Percentiles rank a stretch among this genome's conserved stretches.
phyloP scores from a whole-genome alignment of 108 stramenopile species.

The Ochromonas danica region DNA sequence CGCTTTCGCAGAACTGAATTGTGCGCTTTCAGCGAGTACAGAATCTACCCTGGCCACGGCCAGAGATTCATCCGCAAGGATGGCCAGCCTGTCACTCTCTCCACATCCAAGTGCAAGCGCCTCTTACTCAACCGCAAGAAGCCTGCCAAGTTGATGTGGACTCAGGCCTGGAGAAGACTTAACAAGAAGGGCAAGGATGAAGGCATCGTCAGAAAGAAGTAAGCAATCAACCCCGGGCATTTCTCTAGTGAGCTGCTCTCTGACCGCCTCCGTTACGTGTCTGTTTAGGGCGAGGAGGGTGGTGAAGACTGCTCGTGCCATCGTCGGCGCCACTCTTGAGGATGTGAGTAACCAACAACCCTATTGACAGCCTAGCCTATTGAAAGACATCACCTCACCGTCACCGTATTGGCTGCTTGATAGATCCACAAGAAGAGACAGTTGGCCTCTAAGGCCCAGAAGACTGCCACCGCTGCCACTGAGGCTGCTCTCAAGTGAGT shows the following conservation, averaged over 20 bases:
- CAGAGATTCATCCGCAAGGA: constrained; percentile 96
- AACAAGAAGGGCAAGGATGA: constrained; percentile 86
- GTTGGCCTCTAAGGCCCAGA: constrained; percentile 63
- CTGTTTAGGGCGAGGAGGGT: constrained; percentile 60
- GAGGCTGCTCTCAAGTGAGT: constrained; percentile 48
- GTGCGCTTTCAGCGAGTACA: constrained; percentile 97
- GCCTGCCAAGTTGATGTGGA: constrained; percentile 99
- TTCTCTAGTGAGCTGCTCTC: neutral
- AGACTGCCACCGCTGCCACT: constrained; percentile 81
- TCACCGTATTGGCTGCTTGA: neutral
- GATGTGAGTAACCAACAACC: too few species aligned
- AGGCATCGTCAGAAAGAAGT: constrained; percentile 22
- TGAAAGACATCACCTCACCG: neutral
- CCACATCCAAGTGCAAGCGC: constrained; percentile 87
- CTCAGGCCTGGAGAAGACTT: constrained; percentile 96
- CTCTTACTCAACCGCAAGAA: constrained; percentile 95
- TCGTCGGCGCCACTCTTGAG: constrained; percentile 92
- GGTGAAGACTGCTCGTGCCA: constrained; percentile 89
- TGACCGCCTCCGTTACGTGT: neutral
- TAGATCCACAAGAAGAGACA: neutral
- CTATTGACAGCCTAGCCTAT: neutral
- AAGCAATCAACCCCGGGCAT: neutral
- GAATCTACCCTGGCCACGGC: constrained; percentile 99
- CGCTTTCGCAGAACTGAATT: constrained; percentile 67
- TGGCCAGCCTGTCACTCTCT: constrained; percentile 90